Evolutionary conservation across 164 flowering plant species (phyloP), one percentile per base, ranked within the genome.

Genomic region (Annona squamosa): DNA sequence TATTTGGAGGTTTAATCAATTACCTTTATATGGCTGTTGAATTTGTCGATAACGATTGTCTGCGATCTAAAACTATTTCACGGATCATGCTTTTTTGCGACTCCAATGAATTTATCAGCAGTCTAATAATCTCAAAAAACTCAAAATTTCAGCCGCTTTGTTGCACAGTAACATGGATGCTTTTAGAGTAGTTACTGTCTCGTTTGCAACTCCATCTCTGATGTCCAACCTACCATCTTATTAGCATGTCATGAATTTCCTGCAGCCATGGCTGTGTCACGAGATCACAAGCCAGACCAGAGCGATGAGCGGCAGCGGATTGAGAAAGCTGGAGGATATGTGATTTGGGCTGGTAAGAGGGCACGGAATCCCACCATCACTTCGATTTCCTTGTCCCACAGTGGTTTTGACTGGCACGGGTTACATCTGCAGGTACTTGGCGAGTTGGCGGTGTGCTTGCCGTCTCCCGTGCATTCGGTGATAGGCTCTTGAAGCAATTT

Each of bases 391-490:
- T 41, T 43, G 37, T 64, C 5, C 26, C 3, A 64, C 3, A 37
- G 3, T 1, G 37, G 26, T 19, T 4, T 37, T 19, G 42, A 26
- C 42, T 64, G 45, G 13, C 67, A 41, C 10, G 13, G 43, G 12
- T 19, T 64, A 43, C 61, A 59, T 59, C 42, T 66, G 41, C 56
- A 91, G 99, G 99, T 59, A 95, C 99, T 78, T 95, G 99, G 99
- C 87, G 99, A 81, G 99, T 95, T 74, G 98, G 99, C 77, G 98
- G 98, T 57, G 99, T 95, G 72, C 97, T 95, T 84, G 99, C 99
- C 79, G 99, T 95, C 65, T 95, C 99, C 68, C 98, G 99, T 84
- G 99, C 99, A 62, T 95, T 95, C 88, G 99, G 99, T 82, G 99
- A 95, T 74, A 88, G 88, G 78, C 90, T 90, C 17, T 82, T 95